Conservation (phyloP, 1,284 basidiomycete species). For the Sporisorium graminicola region DNA sequence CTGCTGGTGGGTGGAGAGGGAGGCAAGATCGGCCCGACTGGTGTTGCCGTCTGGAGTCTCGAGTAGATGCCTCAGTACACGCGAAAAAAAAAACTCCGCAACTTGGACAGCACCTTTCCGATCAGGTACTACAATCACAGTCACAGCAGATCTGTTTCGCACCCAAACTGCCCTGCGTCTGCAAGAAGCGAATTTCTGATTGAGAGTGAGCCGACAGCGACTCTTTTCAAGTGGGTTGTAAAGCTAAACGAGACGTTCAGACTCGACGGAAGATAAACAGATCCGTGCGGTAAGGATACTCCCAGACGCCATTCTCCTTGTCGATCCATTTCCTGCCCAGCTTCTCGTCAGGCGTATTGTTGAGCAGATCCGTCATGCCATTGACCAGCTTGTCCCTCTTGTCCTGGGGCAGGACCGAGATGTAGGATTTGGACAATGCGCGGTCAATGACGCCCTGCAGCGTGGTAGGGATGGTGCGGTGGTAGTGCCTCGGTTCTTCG, state of each 20-base stretch:
- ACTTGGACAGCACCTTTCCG: no score
- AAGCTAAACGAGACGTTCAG: slow-evolving; percentile 1
- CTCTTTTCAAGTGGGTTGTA: background rate
- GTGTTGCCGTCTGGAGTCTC: slow-evolving; percentile 41
- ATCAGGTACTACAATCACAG: no score
- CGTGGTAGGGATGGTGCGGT: slow-evolving; percentile 57
- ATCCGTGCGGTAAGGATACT: slow-evolving; percentile 56
- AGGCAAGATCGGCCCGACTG: slow-evolving; percentile 34
- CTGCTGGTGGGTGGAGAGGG: slow-evolving; percentile 32
- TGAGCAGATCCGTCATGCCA: slow-evolving; percentile 36
- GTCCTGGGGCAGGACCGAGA: slow-evolving; percentile 52
- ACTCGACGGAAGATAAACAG: slow-evolving; percentile 50
- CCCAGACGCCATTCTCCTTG: slow-evolving; percentile 57
- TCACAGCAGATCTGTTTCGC: no score
- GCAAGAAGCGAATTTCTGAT: no score
- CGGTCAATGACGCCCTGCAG: slow-evolving; percentile 53
- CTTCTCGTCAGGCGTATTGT: slow-evolving; percentile 34
- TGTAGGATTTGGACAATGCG: slow-evolving; percentile 61
- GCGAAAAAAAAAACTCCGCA: no score
- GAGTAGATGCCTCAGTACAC: no score
- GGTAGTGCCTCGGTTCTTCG: slow-evolving; percentile 40
- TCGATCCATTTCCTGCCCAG: slow-evolving; percentile 63
- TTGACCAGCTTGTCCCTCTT: slow-evolving; percentile 39
- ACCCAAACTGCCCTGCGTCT: no score
- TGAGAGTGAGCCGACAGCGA: background rate